Conservation (phyloP, 106 monocot genomes). For the Iris macrosiphon region DNA sequence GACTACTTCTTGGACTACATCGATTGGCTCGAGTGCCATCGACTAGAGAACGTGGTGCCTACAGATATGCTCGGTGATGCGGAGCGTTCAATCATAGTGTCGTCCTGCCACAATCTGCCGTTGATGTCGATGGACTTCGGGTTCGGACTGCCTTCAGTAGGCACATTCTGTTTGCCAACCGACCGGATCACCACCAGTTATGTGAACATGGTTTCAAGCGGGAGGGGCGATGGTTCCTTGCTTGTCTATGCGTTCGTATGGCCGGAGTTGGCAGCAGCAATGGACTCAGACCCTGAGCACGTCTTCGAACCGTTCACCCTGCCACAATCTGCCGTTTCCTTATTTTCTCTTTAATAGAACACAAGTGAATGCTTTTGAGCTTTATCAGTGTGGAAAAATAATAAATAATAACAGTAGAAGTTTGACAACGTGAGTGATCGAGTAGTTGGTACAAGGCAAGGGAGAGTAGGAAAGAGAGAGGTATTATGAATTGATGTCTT, state of each 20-base stretch:
- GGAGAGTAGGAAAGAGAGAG: too few species aligned
- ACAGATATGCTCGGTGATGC: not conserved
- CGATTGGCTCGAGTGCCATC: conserved; percentile 1
- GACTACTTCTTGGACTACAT: conserved; percentile 3
- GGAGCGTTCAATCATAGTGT: not conserved
- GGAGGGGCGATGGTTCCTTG: conserved; percentile 6
- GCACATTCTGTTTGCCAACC: not conserved
- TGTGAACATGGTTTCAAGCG: conserved; percentile 4
- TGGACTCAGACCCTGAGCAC: not conserved
- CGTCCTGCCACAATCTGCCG: conserved; percentile 12
- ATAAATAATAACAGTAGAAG: too few species aligned
- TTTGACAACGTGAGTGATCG: too few species aligned
- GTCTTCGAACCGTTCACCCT: not conserved
- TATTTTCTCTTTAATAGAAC: not conserved
- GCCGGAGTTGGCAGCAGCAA: conserved; percentile 1
- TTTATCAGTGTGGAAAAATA: too few species aligned
- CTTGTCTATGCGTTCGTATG: conserved; percentile 9
- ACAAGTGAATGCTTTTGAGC: too few species aligned
- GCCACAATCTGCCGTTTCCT: not conserved
- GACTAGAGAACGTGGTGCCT: not conserved
- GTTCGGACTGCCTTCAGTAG: conserved; percentile 1
- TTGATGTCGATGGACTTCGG: conserved; percentile 11
- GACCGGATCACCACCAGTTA: not conserved
- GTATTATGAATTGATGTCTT: too few species aligned
- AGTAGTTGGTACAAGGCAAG: too few species aligned